Percentiles rank a stretch among this genome's conserved stretches.
These are phyloP conservation scores for Boletus speciosus DNA, from an alignment of 768 basidiomycete genomes.

Conservation along the genomic window DNA sequence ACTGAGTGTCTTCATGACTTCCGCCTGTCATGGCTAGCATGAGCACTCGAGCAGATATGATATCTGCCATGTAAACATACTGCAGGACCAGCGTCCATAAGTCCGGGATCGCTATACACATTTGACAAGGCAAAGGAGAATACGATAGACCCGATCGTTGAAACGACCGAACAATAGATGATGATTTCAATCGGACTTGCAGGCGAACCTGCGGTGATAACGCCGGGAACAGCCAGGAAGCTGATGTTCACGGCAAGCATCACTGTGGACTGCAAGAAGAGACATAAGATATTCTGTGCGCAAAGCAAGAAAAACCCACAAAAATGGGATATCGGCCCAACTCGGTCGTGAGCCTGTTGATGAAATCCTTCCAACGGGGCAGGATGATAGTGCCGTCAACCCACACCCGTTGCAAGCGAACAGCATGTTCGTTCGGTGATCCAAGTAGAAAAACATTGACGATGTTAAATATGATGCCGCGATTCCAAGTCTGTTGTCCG, in stretches of 20 bases:
- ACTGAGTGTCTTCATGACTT: slow-evolving; percentile 1
- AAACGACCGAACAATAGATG: slow-evolving; percentile 11
- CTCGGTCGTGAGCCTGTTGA: slow-evolving; percentile 4
- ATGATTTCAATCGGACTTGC: background rate
- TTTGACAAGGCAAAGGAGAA: slow-evolving; percentile 8
- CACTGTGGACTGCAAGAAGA: slow-evolving; percentile 10
- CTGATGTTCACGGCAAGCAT: slow-evolving; percentile 15
- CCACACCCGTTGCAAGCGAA: slow-evolving; percentile 12
- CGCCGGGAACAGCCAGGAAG: slow-evolving; percentile 11
- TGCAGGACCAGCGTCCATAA: background rate
- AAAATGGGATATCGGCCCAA: slow-evolving; percentile 10
- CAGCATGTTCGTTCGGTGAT: slow-evolving; percentile 6
- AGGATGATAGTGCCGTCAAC: slow-evolving; percentile 9
- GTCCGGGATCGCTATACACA: slow-evolving; percentile 7
- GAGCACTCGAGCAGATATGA: background rate
- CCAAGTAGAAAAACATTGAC: slow-evolving; percentile 1
- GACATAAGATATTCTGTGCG: background rate
- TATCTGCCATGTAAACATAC: background rate
- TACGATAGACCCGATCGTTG: slow-evolving; percentile 8
- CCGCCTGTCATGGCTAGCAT: background rate
- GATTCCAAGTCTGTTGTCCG: slow-evolving; percentile 6
- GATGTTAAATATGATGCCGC: background rate
- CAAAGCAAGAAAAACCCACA: background rate
- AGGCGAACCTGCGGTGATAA: background rate
- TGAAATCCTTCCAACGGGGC: slow-evolving; percentile 12